Evolutionary conservation across 2,329 filamentous ascomycete genomes (phyloP), one percentile per base, ranked within the genome.

Genomic region (Apiospora kogelbergensis): DNA sequence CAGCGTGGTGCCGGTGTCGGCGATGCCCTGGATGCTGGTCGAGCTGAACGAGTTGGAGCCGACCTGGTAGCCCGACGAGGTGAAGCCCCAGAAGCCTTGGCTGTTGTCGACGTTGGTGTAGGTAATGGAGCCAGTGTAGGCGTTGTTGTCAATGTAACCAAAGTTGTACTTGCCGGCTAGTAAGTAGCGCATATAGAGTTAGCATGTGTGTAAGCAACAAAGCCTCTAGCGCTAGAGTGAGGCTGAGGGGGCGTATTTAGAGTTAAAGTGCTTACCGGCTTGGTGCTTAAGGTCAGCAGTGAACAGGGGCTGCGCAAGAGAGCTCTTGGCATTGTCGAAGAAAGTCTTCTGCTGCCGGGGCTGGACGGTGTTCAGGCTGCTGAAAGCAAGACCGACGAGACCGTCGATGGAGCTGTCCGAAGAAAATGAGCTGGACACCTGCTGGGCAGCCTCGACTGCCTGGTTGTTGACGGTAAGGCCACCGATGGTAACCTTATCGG

Each of bases 1-100:
- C 68, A 90, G 81, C 20, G 87, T 87, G 15, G 88, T 89, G 68
- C 88, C 88, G 13, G 88, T 90, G 78, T 90, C 88, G 33, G 85
- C 84, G 70, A 89, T 89, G 37, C 66, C 66, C 41, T n/a, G 15
- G 22, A 67, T 60, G 48, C 22, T 26, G 41, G n/a, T 63, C 11
- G n/a, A 30, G 33, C 42, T 65, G 46, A 57, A 60, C 22, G 65
- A 48, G 37, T 45, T 48, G 13, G 60, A 45, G 45, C 69, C 78
- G 63, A 80, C 71, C 53, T 71, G 64, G 70, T 75, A 78, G n/a
- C 75, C 76, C 0, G 72, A 66, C 1, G 77, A 69, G 22, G 72
- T 72, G 70, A 79, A 80, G 65, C 71, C 70, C 79, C 79, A 81
- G 74, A 75, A 80, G 24, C 78, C 78, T 3, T 75, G 64, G 67